Conservation (phyloP, 2,329 filamentous ascomycete genomes). For the Stagonosporopsis vannaccii region DNA sequence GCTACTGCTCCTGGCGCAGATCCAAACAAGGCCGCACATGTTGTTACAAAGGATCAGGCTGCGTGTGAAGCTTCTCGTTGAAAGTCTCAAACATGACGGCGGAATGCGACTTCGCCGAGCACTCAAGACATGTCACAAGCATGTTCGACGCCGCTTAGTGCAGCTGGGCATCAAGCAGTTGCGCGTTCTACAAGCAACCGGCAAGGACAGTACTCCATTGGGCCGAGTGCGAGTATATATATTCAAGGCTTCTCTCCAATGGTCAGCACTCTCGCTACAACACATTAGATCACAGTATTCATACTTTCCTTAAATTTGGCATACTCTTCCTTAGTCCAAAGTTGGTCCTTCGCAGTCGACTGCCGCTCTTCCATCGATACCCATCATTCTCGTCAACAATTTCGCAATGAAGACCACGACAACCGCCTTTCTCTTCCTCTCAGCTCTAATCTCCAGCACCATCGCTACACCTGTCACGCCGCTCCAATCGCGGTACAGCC, state of each 20-base stretch:
- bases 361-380: not conserved
- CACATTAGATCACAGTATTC: not conserved
- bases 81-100: slow-evolving; percentile 5
- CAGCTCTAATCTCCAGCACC: slow-evolving; percentile 16
- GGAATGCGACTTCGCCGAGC: not conserved
- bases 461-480: slow-evolving; percentile 28
- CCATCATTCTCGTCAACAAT: not conserved
- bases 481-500: not conserved
- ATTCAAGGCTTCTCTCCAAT: not conserved
- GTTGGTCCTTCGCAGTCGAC: not conserved
- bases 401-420: slow-evolving; percentile 9
- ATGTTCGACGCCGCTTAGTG: not conserved
- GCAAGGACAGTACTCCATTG: not conserved
- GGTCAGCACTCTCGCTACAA: not conserved
- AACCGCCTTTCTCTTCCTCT: not conserved
- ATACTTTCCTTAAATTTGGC: not conserved
- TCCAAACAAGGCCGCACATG: not conserved
- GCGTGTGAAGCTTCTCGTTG: not conserved
- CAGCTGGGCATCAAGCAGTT: not conserved
- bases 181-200: not conserved
- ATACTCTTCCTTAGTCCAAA: not conserved
- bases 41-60: not conserved
- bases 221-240: not conserved
- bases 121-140: slow-evolving; percentile 4
- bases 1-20: not conserved